phyloP scores from a whole-genome alignment of 2,329 filamentous ascomycete species.

The Penicillium brasilianum region DNA sequence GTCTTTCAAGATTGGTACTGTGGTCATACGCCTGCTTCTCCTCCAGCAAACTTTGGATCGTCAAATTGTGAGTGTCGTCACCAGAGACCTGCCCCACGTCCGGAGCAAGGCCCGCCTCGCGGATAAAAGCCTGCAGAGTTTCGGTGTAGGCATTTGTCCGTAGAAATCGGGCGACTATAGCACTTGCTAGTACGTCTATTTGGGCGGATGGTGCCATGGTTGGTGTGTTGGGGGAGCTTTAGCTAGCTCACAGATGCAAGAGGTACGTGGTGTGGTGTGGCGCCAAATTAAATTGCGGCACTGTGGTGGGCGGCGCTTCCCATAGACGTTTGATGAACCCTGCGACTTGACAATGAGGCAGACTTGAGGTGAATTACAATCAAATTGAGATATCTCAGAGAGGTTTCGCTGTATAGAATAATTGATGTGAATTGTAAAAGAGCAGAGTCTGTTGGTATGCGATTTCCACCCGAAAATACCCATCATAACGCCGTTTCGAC shows the following conservation, averaged over 20 bases:
- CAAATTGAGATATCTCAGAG: neutral
- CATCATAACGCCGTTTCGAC: conserved; percentile 25
- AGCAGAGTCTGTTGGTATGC: conserved; percentile 22
- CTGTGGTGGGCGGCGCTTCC: neutral
- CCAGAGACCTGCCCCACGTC: conserved; percentile 52
- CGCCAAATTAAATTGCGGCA: conserved; percentile 2
- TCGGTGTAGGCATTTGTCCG: conserved; percentile 52
- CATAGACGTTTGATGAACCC: neutral
- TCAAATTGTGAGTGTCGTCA: conserved; percentile 51
- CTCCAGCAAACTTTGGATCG: conserved; percentile 64
- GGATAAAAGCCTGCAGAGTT: conserved; percentile 63
- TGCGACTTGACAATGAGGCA: neutral
- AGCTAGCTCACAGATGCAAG: neutral
- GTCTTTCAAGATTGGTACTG: conserved; percentile 60
- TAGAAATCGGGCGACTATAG: conserved; percentile 51
- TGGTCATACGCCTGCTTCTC: conserved; percentile 65
- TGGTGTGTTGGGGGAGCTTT: neutral
- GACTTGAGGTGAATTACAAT: neutral
- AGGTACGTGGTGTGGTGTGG: neutral
- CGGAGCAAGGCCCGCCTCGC: conserved; percentile 59
- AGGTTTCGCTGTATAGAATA: neutral
- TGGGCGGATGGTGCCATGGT: conserved; percentile 24
- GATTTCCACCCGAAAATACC: conserved; percentile 11
- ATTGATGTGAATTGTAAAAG: conserved; percentile 6
- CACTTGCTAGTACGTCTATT: conserved; percentile 36